A percentile compares a stretch with the other conserved stretches of the same genome.
Conservation (phyloP, 2,329 filamentous ascomycete species). For the Diaporthe batatas region DNA sequence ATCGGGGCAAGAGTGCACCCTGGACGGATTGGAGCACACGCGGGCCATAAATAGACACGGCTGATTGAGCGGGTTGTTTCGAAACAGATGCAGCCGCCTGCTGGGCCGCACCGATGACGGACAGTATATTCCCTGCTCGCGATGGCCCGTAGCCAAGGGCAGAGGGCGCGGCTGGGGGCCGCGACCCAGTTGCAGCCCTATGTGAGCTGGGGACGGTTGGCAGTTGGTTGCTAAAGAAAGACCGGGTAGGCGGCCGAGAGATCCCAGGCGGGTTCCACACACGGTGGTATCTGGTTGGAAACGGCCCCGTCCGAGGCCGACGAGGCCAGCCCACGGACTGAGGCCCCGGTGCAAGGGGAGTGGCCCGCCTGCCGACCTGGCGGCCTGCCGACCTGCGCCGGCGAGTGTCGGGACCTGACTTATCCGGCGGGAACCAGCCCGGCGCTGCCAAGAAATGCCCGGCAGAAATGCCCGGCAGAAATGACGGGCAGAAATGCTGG, state of each 20-base stretch:
- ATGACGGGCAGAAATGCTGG: too few relatives aligned
- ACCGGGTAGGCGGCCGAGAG: conserved; percentile 5
- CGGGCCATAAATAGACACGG: conserved; percentile 35
- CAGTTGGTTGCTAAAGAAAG: conserved; percentile 21
- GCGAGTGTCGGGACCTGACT: background rate
- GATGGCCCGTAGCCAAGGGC: background rate
- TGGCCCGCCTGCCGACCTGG: background rate
- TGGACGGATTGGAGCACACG: background rate
- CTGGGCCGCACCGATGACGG: conserved; percentile 28
- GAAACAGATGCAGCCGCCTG: conserved; percentile 30
- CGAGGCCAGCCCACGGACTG: background rate
- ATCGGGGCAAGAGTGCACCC: too few relatives aligned
- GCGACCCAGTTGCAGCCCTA: conserved; percentile 31
- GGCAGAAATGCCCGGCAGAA: background rate
- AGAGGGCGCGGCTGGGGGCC: conserved; percentile 17
- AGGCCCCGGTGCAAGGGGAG: background rate
- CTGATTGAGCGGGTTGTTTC: conserved; percentile 24
- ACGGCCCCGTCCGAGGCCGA: conserved; percentile 2
- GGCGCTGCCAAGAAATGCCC: background rate
- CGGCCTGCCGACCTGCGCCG: background rate
- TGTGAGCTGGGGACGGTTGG: conserved; percentile 6
- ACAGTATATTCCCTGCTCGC: conserved; percentile 22
- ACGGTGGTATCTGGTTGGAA: background rate
- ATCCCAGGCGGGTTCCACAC: conserved; percentile 11
- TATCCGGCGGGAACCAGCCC: background rate